Conservation (phyloP, 2,329 filamentous ascomycete species). For the Magnaporthiopsis poae region DNA sequence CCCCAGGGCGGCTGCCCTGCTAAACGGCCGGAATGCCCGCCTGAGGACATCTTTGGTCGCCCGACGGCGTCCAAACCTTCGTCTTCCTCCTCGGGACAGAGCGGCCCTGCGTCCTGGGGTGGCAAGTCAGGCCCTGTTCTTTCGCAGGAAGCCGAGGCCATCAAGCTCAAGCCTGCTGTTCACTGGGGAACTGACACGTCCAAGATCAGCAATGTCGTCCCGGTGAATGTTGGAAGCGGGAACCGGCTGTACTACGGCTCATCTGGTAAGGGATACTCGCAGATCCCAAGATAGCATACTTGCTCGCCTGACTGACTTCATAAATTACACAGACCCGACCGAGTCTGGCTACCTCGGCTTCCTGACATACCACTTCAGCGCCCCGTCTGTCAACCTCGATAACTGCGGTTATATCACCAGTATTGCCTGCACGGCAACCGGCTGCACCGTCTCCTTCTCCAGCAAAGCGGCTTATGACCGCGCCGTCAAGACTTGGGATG, state of each 20-base stretch:
- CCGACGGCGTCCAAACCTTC: background rate
- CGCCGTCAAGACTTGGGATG: background rate
- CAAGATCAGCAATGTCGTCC: background rate
- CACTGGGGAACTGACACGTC: background rate
- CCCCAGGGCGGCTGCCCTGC: background rate
- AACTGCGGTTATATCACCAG: background rate
- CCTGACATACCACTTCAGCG: constrained; percentile 3
- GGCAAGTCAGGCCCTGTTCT: background rate
- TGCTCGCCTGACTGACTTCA: background rate
- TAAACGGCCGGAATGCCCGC: background rate
- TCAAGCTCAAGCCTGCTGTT: background rate
- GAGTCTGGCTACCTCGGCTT: constrained; percentile 1
- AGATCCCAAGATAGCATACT: background rate
- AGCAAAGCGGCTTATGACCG: background rate
- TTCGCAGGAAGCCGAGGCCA: background rate
- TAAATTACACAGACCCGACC: background rate
- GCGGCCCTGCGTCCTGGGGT: background rate
- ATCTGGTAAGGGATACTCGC: background rate
- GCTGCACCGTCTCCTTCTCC: background rate
- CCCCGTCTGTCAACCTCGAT: background rate
- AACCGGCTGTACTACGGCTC: constrained; percentile 2
- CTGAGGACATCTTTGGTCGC: background rate
- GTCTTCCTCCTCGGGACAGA: background rate
- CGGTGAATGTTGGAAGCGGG: background rate
- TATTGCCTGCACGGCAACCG: background rate